Conservation (phyloP, 352 stramenopile genomes). For the Pythium brassicae region DNA sequence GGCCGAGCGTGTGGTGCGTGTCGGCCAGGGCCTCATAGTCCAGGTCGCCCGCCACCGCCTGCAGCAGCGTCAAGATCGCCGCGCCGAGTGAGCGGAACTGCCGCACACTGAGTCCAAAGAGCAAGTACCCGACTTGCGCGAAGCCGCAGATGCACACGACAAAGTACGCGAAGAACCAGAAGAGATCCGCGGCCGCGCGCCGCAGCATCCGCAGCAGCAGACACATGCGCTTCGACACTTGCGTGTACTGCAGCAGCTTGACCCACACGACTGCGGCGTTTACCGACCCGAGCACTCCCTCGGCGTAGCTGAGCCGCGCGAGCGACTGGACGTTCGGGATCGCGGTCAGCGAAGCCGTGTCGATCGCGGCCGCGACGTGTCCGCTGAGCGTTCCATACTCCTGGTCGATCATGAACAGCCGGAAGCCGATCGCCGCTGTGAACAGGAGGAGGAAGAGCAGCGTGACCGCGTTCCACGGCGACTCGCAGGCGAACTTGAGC, state of each 20-base stretch:
- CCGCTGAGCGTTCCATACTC: conserved; percentile 54
- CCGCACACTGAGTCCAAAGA: conserved; percentile 51
- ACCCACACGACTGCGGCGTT: conserved; percentile 59
- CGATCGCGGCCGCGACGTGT: conserved; percentile 20
- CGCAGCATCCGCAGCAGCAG: conserved; percentile 46
- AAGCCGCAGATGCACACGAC: conserved; percentile 57
- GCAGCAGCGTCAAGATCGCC: conserved; percentile 50
- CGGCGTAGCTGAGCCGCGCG: conserved; percentile 28
- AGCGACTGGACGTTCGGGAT: conserved; percentile 41
- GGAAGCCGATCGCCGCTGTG: conserved; percentile 37
- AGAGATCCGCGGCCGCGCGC: conserved; percentile 45
- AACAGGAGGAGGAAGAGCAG: conserved; percentile 41
- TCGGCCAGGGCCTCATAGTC: conserved; percentile 43
- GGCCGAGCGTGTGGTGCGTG: conserved; percentile 42
- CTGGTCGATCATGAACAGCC: conserved; percentile 48
- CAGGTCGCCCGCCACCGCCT: conserved; percentile 52
- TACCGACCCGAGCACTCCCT: conserved; percentile 36
- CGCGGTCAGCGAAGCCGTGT: conserved; percentile 12
- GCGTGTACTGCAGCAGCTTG: conserved; percentile 64
- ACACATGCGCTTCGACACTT: conserved; percentile 60
- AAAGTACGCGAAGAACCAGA: conserved; percentile 60
- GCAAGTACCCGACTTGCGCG: conserved; percentile 56
- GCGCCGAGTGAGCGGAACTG: conserved; percentile 51
- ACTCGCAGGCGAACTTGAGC: conserved; percentile 22
- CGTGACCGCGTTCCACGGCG: conserved; percentile 38